Percentiles rank a stretch among this genome's conserved stretches.
phyloP scores from a whole-genome alignment of 306 rosid genomes.

The Sindora glabra region DNA sequence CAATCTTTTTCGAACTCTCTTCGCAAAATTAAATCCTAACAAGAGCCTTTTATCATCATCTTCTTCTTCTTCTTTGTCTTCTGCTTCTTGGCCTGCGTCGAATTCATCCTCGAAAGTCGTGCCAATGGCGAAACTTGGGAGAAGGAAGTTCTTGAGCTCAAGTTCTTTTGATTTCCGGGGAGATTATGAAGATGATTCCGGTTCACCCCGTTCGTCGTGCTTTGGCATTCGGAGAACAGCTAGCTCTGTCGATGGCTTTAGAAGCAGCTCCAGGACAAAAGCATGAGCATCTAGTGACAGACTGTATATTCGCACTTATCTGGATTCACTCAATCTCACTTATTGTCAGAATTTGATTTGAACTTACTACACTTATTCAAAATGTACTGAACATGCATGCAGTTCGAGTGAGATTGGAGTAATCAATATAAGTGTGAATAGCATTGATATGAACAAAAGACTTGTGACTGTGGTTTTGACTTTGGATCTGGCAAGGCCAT shows the following conservation, averaged over 20 bases:
- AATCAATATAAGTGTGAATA: too few species aligned
- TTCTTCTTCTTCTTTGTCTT: background rate
- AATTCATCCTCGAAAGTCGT: constrained; percentile 22
- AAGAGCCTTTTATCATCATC: constrained; percentile 12
- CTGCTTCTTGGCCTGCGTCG: constrained; percentile 11
- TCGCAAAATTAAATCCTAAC: constrained; percentile 35
- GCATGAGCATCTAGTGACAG: too few species aligned
- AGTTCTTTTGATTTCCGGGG: constrained; percentile 39
- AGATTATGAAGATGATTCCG: constrained; percentile 18
- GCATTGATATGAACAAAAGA: too few species aligned
- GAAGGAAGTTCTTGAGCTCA: constrained; percentile 28
- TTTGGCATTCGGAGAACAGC: constrained; percentile 31
- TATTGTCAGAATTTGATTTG: too few species aligned
- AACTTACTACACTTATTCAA: too few species aligned
- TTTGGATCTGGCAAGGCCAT: constrained; percentile 2
- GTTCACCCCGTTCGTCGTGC: constrained; percentile 49
- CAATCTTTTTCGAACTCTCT: constrained; percentile 28
- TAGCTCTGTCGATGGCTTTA: constrained; percentile 1
- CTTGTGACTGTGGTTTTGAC: background rate
- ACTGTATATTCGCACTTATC: too few species aligned
- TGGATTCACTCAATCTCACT: too few species aligned
- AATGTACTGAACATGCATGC: too few species aligned
- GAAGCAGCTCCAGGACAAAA: constrained; percentile 6
- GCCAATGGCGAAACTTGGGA: background rate
- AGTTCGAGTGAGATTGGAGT: too few species aligned